phyloP scores from a whole-genome alignment of 257 asterid species.

The Nicotiana sylvestris region DNA sequence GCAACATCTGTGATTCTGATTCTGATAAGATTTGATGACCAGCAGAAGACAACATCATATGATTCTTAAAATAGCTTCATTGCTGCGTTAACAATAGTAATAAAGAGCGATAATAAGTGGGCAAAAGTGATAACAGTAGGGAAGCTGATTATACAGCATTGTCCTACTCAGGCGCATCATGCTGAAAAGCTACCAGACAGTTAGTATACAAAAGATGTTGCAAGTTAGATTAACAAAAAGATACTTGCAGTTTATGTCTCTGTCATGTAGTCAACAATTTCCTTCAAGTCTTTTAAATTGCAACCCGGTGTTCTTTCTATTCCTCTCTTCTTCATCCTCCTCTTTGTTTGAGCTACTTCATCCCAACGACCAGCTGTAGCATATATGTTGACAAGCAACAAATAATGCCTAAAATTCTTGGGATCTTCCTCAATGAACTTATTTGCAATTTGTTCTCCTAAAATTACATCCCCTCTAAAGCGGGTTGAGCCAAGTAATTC shows the following conservation, averaged over 20 bases:
- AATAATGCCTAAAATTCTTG: constrained; percentile 34
- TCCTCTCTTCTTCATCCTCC: constrained; percentile 53
- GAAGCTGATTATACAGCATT: too few relatives aligned
- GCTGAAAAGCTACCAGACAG: too few relatives aligned
- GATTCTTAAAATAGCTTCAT: too few relatives aligned
- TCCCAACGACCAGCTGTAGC: constrained; percentile 69
- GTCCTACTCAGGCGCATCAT: too few relatives aligned
- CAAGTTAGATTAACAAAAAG: not conserved
- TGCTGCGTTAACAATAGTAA: too few relatives aligned
- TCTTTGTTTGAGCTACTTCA: constrained; percentile 49
- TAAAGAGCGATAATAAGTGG: too few relatives aligned
- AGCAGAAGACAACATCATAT: not conserved
- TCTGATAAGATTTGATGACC: too few relatives aligned
- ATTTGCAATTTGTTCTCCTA: constrained; percentile 52
- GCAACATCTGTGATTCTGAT: too few relatives aligned
- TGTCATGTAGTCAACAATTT: constrained; percentile 35
- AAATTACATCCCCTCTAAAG: constrained; percentile 38
- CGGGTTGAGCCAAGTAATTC: constrained; percentile 54
- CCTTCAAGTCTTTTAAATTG: constrained; percentile 54
- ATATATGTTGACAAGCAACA: constrained; percentile 33
- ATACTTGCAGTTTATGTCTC: not conserved
- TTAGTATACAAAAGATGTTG: too few relatives aligned
- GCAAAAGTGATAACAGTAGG: too few relatives aligned
- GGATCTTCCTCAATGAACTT: constrained; percentile 61
- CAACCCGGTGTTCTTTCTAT: constrained; percentile 38